Conservation (phyloP, 345 rosid species). For the Populus davidiana region DNA sequence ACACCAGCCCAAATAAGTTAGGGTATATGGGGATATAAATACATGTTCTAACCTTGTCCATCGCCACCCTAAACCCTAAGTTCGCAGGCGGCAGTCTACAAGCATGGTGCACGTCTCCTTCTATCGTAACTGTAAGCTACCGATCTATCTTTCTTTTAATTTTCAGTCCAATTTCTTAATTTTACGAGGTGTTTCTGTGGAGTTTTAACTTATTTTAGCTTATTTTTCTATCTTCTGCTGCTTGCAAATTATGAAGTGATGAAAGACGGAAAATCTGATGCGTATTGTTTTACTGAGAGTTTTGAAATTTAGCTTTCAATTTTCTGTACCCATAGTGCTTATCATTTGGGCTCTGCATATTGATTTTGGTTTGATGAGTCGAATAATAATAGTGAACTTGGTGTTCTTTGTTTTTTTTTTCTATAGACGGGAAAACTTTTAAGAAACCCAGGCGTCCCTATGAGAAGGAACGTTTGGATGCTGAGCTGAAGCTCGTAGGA, state of each 20-base stretch:
- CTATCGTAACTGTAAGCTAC: conserved; percentile 48
- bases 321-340: too few relatives aligned
- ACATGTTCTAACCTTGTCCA: too few relatives aligned
- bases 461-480: conserved; percentile 65
- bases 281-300: background rate
- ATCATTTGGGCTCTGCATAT: background rate
- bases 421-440: conserved; percentile 55
- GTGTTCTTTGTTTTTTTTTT: background rate
- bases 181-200: too few relatives aligned
- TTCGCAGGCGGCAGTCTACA: background rate
- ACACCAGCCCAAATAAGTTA: too few relatives aligned
- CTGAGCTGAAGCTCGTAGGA: conserved; percentile 60
- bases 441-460: conserved; percentile 65
- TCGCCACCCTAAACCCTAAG: too few relatives aligned
- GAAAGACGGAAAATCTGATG: background rate
- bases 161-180: background rate
- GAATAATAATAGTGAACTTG: background rate
- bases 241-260: background rate
- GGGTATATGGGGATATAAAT: too few relatives aligned
- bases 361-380: background rate
- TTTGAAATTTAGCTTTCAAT: background rate
- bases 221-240: too few relatives aligned
- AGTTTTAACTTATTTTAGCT: too few relatives aligned
- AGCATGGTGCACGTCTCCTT: conserved; percentile 50
- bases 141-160: background rate